These are phyloP conservation scores for Vanrija pseudolonga DNA, from an alignment of 1,284 basidiomycete species.

Conservation along the genomic window DNA sequence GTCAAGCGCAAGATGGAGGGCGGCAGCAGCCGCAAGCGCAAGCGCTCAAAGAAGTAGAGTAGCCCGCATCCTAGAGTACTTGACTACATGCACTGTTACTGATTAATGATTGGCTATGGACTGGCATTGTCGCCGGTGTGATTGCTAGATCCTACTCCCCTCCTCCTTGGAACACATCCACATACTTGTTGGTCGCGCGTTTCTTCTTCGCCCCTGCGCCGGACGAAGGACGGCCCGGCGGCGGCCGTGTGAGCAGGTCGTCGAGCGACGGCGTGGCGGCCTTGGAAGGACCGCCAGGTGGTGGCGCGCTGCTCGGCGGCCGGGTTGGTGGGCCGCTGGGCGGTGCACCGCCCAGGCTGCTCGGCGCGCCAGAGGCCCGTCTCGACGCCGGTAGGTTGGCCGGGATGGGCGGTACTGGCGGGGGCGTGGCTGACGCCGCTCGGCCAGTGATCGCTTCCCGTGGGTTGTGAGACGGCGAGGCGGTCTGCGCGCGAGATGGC, in stretches of 20 bases:
- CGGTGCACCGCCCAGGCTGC: slow-evolving; percentile 8
- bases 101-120: background rate
- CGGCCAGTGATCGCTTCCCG: slow-evolving; percentile 54
- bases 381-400: background rate
- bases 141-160: background rate
- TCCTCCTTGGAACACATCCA: slow-evolving; percentile 49
- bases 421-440: slow-evolving; percentile 28
- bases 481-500: slow-evolving; percentile 71
- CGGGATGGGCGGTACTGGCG: slow-evolving; percentile 1
- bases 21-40: slow-evolving; percentile 16
- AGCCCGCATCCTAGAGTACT: too few species aligned
- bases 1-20: slow-evolving; percentile 68
- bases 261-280: slow-evolving; percentile 51
- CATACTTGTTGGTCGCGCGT: slow-evolving; percentile 72
- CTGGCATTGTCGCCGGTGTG: background rate
- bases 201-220: slow-evolving; percentile 64
- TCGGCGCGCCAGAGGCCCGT: background rate
- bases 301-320: background rate
- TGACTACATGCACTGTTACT: background rate
- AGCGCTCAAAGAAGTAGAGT: slow-evolving; percentile 22
- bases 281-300: slow-evolving; percentile 5
- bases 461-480: slow-evolving; percentile 61
- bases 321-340: slow-evolving; percentile 12
- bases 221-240: slow-evolving; percentile 37
- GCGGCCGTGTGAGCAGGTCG: slow-evolving; percentile 44